Evolutionary conservation across 2,329 filamentous ascomycete genomes (phyloP).

Genomic region (Stachybotrys chlorohalonatus): DNA sequence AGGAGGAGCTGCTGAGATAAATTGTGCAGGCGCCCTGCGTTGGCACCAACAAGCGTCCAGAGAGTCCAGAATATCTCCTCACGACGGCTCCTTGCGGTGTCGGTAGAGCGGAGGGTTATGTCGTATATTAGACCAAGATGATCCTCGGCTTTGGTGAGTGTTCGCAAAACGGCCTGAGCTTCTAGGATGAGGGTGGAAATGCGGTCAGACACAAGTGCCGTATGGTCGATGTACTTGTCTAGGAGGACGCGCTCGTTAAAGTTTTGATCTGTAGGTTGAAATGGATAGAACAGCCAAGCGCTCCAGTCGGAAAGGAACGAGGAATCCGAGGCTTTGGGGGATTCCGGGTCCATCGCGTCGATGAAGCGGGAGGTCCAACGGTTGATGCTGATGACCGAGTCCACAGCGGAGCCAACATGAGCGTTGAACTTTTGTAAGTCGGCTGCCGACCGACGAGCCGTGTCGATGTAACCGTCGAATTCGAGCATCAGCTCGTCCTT

Average conservation of each 20-base stretch:
- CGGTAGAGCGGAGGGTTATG: constrained; percentile 55
- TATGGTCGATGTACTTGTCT: constrained; percentile 69
- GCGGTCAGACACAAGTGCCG: constrained; percentile 58
- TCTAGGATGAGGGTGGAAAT: constrained; percentile 60
- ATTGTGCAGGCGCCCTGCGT: constrained; percentile 49
- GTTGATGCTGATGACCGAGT: constrained; percentile 66
- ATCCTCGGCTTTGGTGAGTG: constrained; percentile 60
- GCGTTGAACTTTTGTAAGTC: constrained; percentile 69
- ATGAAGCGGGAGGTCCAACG: constrained; percentile 65
- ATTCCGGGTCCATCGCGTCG: constrained; percentile 43
- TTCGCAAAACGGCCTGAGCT: constrained; percentile 56
- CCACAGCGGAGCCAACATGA: constrained; percentile 64
- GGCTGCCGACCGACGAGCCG: constrained; percentile 52
- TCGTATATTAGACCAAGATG: constrained; percentile 61
- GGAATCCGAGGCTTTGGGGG: constrained; percentile 16
- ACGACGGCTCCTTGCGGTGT: constrained; percentile 46
- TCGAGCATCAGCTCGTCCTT: constrained; percentile 65
- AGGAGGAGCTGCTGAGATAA: constrained; percentile 52
- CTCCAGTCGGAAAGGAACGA: constrained; percentile 31
- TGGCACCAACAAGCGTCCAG: constrained; percentile 68
- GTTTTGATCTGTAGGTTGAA: constrained; percentile 45
- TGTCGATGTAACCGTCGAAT: constrained; percentile 67
- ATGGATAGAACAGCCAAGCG: constrained; percentile 47
- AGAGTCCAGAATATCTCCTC: constrained; percentile 60
- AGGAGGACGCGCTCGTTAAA: constrained; percentile 49